These are phyloP conservation scores for Puccinia horiana DNA, from an alignment of 1,284 basidiomycete genomes.

Conservation along the genomic window DNA sequence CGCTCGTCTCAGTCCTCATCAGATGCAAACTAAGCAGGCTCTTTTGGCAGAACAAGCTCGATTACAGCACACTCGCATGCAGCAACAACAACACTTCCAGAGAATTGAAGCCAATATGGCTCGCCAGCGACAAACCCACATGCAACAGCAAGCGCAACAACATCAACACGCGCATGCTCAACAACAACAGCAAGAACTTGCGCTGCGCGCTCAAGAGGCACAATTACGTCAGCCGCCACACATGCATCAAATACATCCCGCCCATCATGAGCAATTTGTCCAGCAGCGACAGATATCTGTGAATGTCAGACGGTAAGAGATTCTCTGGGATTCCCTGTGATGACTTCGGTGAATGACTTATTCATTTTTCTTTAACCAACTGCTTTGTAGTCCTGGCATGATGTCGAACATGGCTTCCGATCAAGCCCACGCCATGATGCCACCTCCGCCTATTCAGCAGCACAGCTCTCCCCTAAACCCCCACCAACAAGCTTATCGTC, in stretches of 20 bases:
- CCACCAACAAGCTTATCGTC: conserved; percentile 38
- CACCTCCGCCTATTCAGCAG: conserved; percentile 38
- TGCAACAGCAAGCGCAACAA: conserved; percentile 38
- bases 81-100: conserved; percentile 23
- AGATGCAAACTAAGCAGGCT: conserved; percentile 18
- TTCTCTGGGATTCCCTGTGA: not conserved
- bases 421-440: conserved; percentile 46
- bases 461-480: conserved; percentile 38
- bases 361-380: not conserved
- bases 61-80: not conserved
- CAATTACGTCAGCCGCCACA: conserved; percentile 29
- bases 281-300: conserved; percentile 32
- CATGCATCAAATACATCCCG: conserved; percentile 31
- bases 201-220: not conserved
- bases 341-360: not conserved
- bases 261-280: conserved; percentile 33
- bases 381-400: conserved; percentile 6
- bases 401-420: conserved; percentile 28
- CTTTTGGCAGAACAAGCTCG: conserved; percentile 4
- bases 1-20: conserved; percentile 19
- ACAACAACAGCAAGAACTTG: conserved; percentile 20
- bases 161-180: conserved; percentile 7
- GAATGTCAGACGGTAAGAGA: conserved; percentile 45
- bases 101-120: conserved; percentile 11
- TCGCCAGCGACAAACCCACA: conserved; percentile 27